These are phyloP conservation scores for Penicillium silybi DNA, from an alignment of 495 filamentous ascomycete species.

Conservation along the genomic window DNA sequence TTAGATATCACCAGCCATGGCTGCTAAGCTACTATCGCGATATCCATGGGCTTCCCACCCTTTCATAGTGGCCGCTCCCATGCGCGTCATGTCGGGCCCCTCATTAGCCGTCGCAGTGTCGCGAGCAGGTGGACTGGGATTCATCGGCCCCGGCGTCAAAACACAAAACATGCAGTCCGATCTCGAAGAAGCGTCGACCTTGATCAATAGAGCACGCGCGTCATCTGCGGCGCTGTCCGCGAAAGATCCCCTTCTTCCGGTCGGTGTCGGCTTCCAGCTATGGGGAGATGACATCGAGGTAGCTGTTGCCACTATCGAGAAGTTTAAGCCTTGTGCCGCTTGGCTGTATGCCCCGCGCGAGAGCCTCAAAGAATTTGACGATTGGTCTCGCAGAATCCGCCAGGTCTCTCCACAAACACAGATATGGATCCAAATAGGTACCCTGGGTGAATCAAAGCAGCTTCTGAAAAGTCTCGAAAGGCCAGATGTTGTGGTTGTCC, in stretches of 20 bases:
- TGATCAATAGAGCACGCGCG: slow-evolving; percentile 17
- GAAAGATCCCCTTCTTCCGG: slow-evolving; percentile 38
- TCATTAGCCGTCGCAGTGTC: slow-evolving; percentile 56
- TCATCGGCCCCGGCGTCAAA: slow-evolving; percentile 38
- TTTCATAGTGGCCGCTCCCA: slow-evolving; percentile 65
- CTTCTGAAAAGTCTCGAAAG: slow-evolving; percentile 28
- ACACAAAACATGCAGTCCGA: slow-evolving; percentile 29
- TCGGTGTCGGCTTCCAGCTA: slow-evolving; percentile 61
- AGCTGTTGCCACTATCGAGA: slow-evolving; percentile 39
- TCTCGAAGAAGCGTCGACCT: slow-evolving; percentile 29
- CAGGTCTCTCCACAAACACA: slow-evolving; percentile 42
- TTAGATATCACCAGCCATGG: slow-evolving; percentile 6
- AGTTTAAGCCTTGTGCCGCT: slow-evolving; percentile 55
- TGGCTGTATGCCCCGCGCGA: slow-evolving; percentile 66
- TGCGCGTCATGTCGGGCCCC: slow-evolving; percentile 65
- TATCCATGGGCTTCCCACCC: slow-evolving; percentile 66
- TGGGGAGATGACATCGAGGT: slow-evolving; percentile 49
- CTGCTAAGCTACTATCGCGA: slow-evolving; percentile 15
- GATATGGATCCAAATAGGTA: slow-evolving; percentile 68
- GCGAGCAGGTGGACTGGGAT: slow-evolving; percentile 63
- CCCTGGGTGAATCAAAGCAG: slow-evolving; percentile 50
- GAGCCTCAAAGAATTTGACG: slow-evolving; percentile 42
- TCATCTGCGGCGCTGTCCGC: slow-evolving; percentile 10
- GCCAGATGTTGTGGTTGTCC: slow-evolving; percentile 68
- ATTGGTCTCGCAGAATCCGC: slow-evolving; percentile 53